Evolutionary conservation across 2,329 filamentous ascomycete genomes (phyloP).

Genomic region (Trichoderma lentiforme): DNA sequence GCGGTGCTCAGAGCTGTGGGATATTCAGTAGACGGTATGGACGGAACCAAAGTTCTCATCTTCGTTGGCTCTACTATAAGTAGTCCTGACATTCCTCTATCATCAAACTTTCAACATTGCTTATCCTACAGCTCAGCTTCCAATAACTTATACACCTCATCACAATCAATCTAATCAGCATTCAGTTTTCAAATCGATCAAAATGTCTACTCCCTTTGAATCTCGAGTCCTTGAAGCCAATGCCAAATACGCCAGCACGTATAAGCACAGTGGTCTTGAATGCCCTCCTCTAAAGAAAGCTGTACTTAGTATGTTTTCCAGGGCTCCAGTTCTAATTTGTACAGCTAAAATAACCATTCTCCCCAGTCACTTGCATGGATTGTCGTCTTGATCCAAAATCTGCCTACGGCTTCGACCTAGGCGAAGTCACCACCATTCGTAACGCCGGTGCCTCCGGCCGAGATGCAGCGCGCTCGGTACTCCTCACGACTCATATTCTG

Average conservation of each 20-base stretch:
- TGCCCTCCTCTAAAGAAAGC: not conserved
- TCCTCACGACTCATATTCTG: not conserved
- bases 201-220: constrained; percentile 3
- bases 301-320: not conserved
- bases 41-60: not conserved
- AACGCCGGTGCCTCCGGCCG: not conserved
- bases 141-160: not conserved
- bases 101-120: not conserved
- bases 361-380: constrained; percentile 6
- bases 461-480: not conserved
- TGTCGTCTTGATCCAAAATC: not conserved
- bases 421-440: not conserved
- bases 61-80: not conserved
- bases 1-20: no score
- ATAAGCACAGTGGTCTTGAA: constrained; percentile 6
- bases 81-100: not conserved
- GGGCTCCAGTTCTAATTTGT: fast-evolving
- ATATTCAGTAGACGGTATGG: not conserved
- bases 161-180: no score
- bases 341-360: not conserved
- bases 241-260: constrained; percentile 1
- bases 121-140: not conserved
- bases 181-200: not conserved
- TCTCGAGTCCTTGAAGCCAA: not conserved
- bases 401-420: not conserved